Conservation (phyloP, 2,329 filamentous ascomycete species). For the Beauveria pseudobassiana region DNA sequence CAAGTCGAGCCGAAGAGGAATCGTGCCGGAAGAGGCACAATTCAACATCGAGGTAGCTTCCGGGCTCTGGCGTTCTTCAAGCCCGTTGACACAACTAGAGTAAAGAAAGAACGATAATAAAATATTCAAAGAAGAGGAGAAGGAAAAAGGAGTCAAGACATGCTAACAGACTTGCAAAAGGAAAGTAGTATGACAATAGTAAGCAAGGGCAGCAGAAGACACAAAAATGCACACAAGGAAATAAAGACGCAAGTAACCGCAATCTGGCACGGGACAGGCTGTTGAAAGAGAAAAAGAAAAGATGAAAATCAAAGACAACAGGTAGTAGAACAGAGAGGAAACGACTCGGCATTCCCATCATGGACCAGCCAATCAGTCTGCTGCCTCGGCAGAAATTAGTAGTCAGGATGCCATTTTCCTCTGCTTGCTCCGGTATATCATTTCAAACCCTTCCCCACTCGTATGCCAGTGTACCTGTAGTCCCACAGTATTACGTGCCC, state of each 20-base stretch:
- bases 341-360: conserved; percentile 31
- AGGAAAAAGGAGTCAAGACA: conserved; percentile 26
- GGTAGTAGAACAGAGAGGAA: conserved; percentile 17
- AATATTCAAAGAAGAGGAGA: conserved; percentile 56
- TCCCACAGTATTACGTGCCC: conserved; percentile 12
- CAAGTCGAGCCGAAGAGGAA: conserved; percentile 20
- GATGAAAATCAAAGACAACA: conserved; percentile 31
- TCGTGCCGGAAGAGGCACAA: conserved; percentile 2
- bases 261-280: conserved; percentile 30
- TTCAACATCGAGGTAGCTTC: neutral
- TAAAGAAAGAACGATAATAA: conserved; percentile 18
- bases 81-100: conserved; percentile 7
- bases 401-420: conserved; percentile 23
- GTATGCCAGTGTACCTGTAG: conserved; percentile 12
- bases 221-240: conserved; percentile 11
- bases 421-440: conserved; percentile 16
- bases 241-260: conserved; percentile 9
- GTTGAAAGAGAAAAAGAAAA: conserved; percentile 27
- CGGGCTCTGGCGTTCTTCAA: conserved; percentile 3
- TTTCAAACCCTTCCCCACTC: conserved; percentile 8
- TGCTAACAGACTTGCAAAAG: conserved; percentile 18
- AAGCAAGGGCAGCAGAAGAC: conserved; percentile 4
- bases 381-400: conserved; percentile 37
- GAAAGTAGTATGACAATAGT: conserved; percentile 19
- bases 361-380: conserved; percentile 45